phyloP scores from a whole-genome alignment of 208 protist genomes.

The Angomonas ambiguus region DNA sequence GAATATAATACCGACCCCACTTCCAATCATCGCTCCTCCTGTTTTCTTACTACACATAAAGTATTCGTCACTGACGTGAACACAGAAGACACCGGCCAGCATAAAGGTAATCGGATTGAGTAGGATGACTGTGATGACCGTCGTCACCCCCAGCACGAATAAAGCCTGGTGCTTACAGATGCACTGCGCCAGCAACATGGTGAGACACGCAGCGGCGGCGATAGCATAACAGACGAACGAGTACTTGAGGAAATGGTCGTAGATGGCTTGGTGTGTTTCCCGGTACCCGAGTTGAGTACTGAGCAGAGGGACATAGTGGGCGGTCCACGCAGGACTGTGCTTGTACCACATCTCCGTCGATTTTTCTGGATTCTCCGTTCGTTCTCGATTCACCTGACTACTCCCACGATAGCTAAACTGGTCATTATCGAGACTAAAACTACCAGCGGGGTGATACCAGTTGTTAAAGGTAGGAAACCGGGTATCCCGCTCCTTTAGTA shows the following conservation, averaged over 20 bases:
- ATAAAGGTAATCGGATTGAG: conserved; percentile 76
- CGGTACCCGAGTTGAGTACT: conserved; percentile 20
- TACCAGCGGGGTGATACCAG: conserved; percentile 15
- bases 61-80: conserved; percentile 38
- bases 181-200: conserved; percentile 60
- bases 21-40: conserved; percentile 69
- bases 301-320: conserved; percentile 64
- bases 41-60: conserved; percentile 63
- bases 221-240: conserved; percentile 51
- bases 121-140: conserved; percentile 40
- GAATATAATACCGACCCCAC: conserved; percentile 52
- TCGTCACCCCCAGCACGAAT: conserved; percentile 57
- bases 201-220: conserved; percentile 36
- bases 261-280: conserved; percentile 23
- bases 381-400: conserved; percentile 46
- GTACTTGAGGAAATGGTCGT: conserved; percentile 65
- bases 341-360: conserved; percentile 62
- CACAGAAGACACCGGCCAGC: conserved; percentile 58
- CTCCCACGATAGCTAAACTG: conserved; percentile 55
- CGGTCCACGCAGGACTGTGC: conserved; percentile 35
- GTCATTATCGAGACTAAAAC: conserved; percentile 20
- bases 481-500: conserved; percentile 26
- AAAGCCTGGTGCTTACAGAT: conserved; percentile 41
- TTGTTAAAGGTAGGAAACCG: conserved; percentile 34
- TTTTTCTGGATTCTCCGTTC: conserved; percentile 43